Percentiles rank a stretch among this genome's conserved stretches.
phyloP scores from a whole-genome alignment of 768 basidiomycete species.

The Tulasnella sp. region DNA sequence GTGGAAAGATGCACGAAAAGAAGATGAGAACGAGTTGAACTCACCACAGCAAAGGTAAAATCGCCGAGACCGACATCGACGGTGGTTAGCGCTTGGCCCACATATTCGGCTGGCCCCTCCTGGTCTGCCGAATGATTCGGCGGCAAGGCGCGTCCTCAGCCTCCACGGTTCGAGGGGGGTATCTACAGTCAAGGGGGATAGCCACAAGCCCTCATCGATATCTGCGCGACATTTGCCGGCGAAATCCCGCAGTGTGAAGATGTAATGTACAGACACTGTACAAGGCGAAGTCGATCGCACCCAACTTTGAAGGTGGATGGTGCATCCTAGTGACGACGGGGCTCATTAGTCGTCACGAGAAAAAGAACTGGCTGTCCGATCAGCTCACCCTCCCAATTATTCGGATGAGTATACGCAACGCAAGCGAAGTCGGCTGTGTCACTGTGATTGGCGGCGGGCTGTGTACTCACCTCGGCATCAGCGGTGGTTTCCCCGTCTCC shows the following conservation, averaged over 20 bases:
- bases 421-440: neutral
- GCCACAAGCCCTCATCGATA: neutral
- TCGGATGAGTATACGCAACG: neutral
- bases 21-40: neutral
- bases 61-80: neutral
- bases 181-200: neutral
- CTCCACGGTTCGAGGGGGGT: slow-evolving; percentile 1
- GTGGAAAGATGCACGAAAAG: neutral
- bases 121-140: neutral
- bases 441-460: neutral
- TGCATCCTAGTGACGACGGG: neutral
- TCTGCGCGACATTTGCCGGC: neutral
- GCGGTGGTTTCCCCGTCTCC: neutral
- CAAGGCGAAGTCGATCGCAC: neutral
- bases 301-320: neutral
- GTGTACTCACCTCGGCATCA: neutral
- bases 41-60: neutral
- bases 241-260: neutral
- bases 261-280: neutral
- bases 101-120: too few relatives aligned
- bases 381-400: neutral
- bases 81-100: neutral
- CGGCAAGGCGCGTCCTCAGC: neutral
- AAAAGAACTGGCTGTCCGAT: neutral
- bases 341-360: neutral